Evolutionary conservation across 805 yeast genomes (phyloP).

Genomic region (Metschnikowia shivogae): DNA sequence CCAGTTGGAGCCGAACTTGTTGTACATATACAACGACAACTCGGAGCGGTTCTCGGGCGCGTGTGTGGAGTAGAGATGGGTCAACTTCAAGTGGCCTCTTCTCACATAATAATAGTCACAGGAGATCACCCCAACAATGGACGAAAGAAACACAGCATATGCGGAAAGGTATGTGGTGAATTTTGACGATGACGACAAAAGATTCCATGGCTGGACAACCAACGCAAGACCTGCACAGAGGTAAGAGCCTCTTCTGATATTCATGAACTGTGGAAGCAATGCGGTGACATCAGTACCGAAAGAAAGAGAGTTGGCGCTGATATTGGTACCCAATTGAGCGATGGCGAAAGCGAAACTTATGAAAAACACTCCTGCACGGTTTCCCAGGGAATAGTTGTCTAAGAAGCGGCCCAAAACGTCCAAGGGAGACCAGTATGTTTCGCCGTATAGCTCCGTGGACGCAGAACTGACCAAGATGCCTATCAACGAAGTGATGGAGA

Average conservation of each 20-base stretch:
- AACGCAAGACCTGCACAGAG: constrained; percentile 70
- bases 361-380: constrained; percentile 77
- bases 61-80: constrained; percentile 55
- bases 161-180: constrained; percentile 80
- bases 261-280: constrained; percentile 56
- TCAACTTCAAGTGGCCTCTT: constrained; percentile 62
- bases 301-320: constrained; percentile 66
- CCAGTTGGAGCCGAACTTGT: constrained; percentile 69
- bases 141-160: constrained; percentile 74
- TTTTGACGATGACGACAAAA: constrained; percentile 57
- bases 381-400: constrained; percentile 45
- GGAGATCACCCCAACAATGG: constrained; percentile 74
- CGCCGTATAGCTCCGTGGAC: constrained; percentile 61
- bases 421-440: constrained; percentile 78
- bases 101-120: constrained; percentile 64
- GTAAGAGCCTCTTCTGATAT: constrained; percentile 77
- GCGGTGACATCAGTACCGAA: constrained; percentile 75
- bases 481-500: constrained; percentile 75
- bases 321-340: constrained; percentile 76
- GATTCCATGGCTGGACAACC: constrained; percentile 80
- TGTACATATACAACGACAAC: constrained; percentile 53
- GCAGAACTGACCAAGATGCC: constrained; percentile 86
- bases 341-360: constrained; percentile 66
- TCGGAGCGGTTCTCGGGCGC: constrained; percentile 31
- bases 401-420: constrained; percentile 68